These are phyloP conservation scores for Periconia digitata DNA, from an alignment of 2,329 filamentous ascomycete genomes.

Conservation along the genomic window DNA sequence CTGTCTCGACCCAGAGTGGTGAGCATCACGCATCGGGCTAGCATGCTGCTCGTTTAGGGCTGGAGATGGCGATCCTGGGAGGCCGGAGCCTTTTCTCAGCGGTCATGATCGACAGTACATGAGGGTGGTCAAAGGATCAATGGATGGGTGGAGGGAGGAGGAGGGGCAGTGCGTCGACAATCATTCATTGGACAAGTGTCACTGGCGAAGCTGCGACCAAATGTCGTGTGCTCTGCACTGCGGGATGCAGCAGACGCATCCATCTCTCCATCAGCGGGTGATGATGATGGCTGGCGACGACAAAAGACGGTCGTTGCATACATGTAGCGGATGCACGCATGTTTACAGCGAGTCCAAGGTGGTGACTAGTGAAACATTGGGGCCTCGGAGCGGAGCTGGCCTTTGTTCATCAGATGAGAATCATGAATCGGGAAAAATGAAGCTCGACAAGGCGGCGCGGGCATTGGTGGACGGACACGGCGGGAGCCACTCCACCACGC, in stretches of 20 bases:
- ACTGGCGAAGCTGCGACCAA: not conserved
- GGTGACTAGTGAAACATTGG: not conserved
- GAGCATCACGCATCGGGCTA: slow-evolving; percentile 1
- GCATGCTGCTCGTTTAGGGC: slow-evolving; percentile 8
- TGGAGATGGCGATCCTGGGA: slow-evolving; percentile 11
- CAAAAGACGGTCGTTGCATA: too few relatives aligned
- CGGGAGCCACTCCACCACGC: too few relatives aligned
- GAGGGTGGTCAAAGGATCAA: not conserved
- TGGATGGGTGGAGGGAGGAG: not conserved
- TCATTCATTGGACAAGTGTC: not conserved
- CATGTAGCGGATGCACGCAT: too few relatives aligned
- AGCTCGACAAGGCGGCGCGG: not conserved
- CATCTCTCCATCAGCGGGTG: too few relatives aligned
- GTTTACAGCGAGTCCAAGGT: too few relatives aligned
- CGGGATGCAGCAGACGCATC: not conserved
- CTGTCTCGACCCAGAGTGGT: too few relatives aligned
- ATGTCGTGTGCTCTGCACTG: slow-evolving; percentile 2
- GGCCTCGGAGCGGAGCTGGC: not conserved
- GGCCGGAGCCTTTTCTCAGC: slow-evolving; percentile 14
- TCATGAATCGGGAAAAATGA: not conserved
- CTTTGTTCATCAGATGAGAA: not conserved
- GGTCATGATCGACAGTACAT: slow-evolving; percentile 21
- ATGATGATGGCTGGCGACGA: too few relatives aligned
- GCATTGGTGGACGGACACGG: not conserved
- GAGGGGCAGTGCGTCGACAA: too few relatives aligned